A percentile compares a stretch with the other conserved stretches of the same genome.
phyloP scores from a whole-genome alignment of 306 rosid species.

The Rosa persica region DNA sequence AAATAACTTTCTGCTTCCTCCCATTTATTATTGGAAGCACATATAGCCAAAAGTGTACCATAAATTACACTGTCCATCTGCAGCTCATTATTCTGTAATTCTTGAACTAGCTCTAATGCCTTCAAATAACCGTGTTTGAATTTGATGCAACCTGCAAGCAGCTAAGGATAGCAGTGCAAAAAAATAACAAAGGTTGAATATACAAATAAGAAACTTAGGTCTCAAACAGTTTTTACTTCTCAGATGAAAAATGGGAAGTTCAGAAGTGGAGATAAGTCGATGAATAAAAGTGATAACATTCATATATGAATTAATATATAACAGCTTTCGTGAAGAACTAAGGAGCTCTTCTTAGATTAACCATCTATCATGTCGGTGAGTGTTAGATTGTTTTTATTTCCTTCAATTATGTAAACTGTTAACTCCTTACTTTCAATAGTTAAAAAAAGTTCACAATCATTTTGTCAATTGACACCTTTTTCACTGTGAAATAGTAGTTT shows the following conservation, averaged over 20 bases:
- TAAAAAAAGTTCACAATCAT: background rate
- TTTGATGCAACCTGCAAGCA: constrained; percentile 84
- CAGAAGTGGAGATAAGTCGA: background rate
- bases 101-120: constrained; percentile 75
- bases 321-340: background rate
- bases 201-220: background rate
- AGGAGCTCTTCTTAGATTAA: background rate
- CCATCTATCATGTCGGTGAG: background rate
- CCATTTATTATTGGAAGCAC: constrained; percentile 79
- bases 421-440: background rate
- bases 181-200: constrained; percentile 11
- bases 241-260: background rate
- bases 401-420: background rate
- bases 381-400: background rate
- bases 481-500: background rate
- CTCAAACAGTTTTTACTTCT: constrained; percentile 10
- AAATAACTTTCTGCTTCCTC: constrained; percentile 79
- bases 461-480: background rate
- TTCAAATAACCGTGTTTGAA: constrained; percentile 64
- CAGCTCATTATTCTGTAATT: constrained; percentile 53
- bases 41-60: constrained; percentile 81
- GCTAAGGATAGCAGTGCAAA: constrained; percentile 41
- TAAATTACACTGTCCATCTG: constrained; percentile 71
- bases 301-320: background rate
- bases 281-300: background rate